Base-by-base conservation (phyloP, 305 asterid species). In the Salvia sclarea region DNA sequence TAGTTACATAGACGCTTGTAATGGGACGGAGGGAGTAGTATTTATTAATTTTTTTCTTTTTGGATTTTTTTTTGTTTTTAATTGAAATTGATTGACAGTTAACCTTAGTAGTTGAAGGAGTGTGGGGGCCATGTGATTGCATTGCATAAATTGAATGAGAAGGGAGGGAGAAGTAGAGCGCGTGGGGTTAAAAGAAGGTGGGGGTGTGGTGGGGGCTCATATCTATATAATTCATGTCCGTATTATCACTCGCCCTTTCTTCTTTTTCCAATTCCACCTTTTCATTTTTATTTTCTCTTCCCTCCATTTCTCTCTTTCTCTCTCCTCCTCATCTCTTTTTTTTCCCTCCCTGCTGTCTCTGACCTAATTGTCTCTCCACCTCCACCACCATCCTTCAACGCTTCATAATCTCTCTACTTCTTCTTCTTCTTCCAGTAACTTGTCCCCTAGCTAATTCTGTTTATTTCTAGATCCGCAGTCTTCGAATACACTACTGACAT, bases 151-250 rank as follows among this genome's bases (percentile, higher is more conserved):
- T 78, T 70, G 76, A 74, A 74, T 30, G 44, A 20, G 31, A 56
- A 41, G 43, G 73, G 83, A 75, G 80, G 80, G 83, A 78, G 62
- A 61, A 20, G 2, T 5, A 5, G 37, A 24, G 84, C 87, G 87
- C 84, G 87, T 82, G 81, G 44, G 72, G 55, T 9, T 11, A 17
- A 44, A 41, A 41, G 14, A 4, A 11, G 61, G 61, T 64, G 74
- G 61, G 13, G 47, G 82, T 68, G 81, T 85, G 82, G 81, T 64
- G 81, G 88, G 82, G 80, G 37, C 74, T 44, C 60, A 64, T 60
- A 22, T 69, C 35, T 81, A 75, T 74, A 82, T 80, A 80, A 84
- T 80, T 86, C 59, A 80, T 35, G 76, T 81, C 80, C 80, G 64
- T 85, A 77, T 73, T 69, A 71, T 62, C 30, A 38, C 64, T 31